Base-by-base conservation (phyloP, 164 flowering plant genomes). In the grape (Vitis vinifera) region DNA sequence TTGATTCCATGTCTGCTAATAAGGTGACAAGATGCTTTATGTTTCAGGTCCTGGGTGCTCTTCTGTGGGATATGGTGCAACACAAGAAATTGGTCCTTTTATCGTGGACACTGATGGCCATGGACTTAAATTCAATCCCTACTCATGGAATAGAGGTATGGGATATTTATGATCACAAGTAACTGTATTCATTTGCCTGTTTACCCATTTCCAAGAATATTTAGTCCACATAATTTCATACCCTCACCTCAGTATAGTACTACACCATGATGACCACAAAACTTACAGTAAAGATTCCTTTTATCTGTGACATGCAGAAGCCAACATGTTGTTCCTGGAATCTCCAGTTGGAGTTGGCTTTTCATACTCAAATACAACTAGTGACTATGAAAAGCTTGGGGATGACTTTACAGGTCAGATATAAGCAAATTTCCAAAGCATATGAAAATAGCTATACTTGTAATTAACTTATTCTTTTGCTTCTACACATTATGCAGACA, bases 21-120 rank as follows among this genome's bases (percentile, higher is more conserved):
- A 51, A 77, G 83, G 79, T 79, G 76, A 79, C 83, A 83, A 61
- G 70, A 49, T 61, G 51, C 51, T 76, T 56, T 68, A 44, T 79
- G 70, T 81, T 83, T 61, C 85, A 94, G 98, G 98, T 77, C 98
- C 98, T 55, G 98, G 98, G 66, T 94, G 98, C 79, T 94, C 98
- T 62, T 94, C 98, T 72, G 97, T 94, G 78, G 98, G 98, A 69
- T 94, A 92, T 85, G 98, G 98, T 76, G 98, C 97, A 78, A 92
- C 97, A 63, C 95, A 92, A 80, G 98, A 94, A 79, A 91, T 94
- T 78, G 98, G 98, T 67, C 98, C 97, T 67, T 91, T 94, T 72
- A 63, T 92, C 62, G 89, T 94, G 70, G 91, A 89, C 77, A 78
- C 72, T 19, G 70, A 80, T 63, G 90, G 87, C 3, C 67, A 55